phyloP scores from a whole-genome alignment of 306 rosid species.

The Myrica gale region DNA sequence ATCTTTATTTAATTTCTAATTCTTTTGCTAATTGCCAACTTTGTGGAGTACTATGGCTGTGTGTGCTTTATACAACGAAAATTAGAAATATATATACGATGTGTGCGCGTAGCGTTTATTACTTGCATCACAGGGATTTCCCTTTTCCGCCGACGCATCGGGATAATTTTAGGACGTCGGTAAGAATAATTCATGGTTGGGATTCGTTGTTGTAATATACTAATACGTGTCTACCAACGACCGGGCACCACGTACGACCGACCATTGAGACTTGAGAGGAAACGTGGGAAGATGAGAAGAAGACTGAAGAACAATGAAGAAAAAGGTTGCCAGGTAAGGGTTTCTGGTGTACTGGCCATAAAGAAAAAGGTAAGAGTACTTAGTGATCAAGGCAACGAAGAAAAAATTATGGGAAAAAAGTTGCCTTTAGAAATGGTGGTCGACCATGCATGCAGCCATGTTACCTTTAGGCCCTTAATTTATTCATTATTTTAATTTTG shows the following conservation, averaged over 20 bases:
- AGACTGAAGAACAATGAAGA: conserved; percentile 34
- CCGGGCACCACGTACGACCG: conserved; percentile 34
- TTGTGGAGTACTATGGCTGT: neutral
- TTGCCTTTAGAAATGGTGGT: conserved; percentile 23
- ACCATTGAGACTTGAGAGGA: conserved; percentile 24
- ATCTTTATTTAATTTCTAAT: neutral
- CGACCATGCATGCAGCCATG: conserved; percentile 11
- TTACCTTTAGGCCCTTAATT: conserved; percentile 19
- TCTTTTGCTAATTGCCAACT: neutral
- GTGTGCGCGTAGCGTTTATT: conserved; percentile 7
- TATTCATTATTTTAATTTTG: neutral
- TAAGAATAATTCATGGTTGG: conserved; percentile 26
- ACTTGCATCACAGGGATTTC: conserved; percentile 21
- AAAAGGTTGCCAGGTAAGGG: neutral
- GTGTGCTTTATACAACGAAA: no score
- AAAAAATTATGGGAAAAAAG: conserved; percentile 29
- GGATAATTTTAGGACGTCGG: conserved; percentile 39
- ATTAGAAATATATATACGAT: neutral
- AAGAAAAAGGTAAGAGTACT: neutral
- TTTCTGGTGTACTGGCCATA: no score
- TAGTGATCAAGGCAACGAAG: conserved; percentile 21
- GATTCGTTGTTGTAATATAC: conserved; percentile 45
- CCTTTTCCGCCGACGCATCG: conserved; percentile 27
- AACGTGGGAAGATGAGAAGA: conserved; percentile 32
- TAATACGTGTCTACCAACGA: conserved; percentile 33